Percentiles rank a stretch among this genome's conserved stretches.
Conservation (phyloP, 345 rosid genomes). For the Hypericum androsaemum region DNA sequence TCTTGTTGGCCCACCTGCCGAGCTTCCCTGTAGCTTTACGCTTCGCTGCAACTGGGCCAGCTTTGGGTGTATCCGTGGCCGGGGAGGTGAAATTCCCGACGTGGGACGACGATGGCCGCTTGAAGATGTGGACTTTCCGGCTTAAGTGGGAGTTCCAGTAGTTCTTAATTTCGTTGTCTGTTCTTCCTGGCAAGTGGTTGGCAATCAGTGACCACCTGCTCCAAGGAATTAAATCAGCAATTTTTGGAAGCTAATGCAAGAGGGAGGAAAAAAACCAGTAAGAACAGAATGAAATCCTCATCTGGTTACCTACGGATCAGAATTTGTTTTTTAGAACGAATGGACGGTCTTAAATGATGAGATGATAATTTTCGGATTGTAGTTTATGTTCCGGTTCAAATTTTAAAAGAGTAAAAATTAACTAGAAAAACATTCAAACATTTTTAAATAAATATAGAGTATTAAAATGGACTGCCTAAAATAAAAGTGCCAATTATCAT, state of each 20-base stretch:
- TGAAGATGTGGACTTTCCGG: slow-evolving; percentile 32
- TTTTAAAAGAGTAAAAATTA: too few relatives aligned
- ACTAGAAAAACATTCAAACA: too few relatives aligned
- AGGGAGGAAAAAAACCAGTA: not conserved
- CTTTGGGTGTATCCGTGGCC: slow-evolving; percentile 11
- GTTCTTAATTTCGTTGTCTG: slow-evolving; percentile 65
- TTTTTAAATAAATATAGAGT: too few relatives aligned
- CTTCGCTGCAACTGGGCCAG: not conserved
- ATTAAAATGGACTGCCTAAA: too few relatives aligned
- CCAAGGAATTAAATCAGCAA: not conserved
- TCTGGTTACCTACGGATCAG: too few relatives aligned
- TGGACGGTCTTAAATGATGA: too few relatives aligned
- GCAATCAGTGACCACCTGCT: slow-evolving; percentile 65
- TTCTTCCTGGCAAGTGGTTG: slow-evolving; percentile 47
- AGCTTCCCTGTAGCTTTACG: slow-evolving; percentile 19
- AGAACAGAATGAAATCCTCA: too few relatives aligned
- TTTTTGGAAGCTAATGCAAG: not conserved
- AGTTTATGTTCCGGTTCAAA: too few relatives aligned
- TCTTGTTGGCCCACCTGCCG: slow-evolving; percentile 19
- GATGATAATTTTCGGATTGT: too few relatives aligned
- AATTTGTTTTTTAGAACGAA: too few relatives aligned
- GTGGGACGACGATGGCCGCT: slow-evolving; percentile 7
- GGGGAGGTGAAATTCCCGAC: not conserved
- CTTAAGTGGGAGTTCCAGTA: slow-evolving; percentile 61
- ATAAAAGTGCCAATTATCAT: too few relatives aligned